Evolutionary conservation across 2,329 filamentous ascomycete species (phyloP).

Genomic region (Hirsutella minnesotensis): DNA sequence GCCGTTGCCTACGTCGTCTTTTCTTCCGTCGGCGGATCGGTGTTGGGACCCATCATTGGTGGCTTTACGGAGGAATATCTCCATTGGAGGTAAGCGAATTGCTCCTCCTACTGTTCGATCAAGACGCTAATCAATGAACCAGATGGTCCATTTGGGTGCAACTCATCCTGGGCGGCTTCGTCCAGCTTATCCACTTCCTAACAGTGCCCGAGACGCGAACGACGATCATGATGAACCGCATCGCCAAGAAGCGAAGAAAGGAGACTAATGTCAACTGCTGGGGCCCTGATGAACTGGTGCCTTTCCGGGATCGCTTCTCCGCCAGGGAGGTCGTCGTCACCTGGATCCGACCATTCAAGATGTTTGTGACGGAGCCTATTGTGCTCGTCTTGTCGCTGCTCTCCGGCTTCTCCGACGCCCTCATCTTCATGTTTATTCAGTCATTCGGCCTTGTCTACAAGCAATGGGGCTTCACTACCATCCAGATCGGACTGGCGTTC

Average conservation of each 20-base stretch:
- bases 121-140: not conserved
- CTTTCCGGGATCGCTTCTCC: conserved; percentile 47
- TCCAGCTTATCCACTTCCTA: conserved; percentile 55
- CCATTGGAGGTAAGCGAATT: conserved; percentile 38
- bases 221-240: conserved; percentile 66
- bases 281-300: conserved; percentile 60
- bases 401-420: conserved; percentile 59
- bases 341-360: conserved; percentile 55
- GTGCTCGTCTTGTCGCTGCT: conserved; percentile 59
- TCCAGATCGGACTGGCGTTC: conserved; percentile 48
- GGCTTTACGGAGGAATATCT: conserved; percentile 60
- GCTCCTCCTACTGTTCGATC: not conserved
- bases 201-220: conserved; percentile 68
- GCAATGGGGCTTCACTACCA: conserved; percentile 51
- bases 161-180: conserved; percentile 61
- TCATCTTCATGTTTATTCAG: conserved; percentile 71
- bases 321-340: conserved; percentile 42
- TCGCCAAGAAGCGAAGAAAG: conserved; percentile 63
- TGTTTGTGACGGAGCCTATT: conserved; percentile 66
- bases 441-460: conserved; percentile 56
- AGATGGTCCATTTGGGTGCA: conserved; percentile 70
- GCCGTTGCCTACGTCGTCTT: conserved; percentile 69
- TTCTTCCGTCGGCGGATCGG: conserved; percentile 66
- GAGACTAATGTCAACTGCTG: conserved; percentile 48
- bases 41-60: conserved; percentile 67